Evolutionary conservation across 495 filamentous ascomycete genomes (phyloP).

Genomic region (Aspergillus leporis): DNA sequence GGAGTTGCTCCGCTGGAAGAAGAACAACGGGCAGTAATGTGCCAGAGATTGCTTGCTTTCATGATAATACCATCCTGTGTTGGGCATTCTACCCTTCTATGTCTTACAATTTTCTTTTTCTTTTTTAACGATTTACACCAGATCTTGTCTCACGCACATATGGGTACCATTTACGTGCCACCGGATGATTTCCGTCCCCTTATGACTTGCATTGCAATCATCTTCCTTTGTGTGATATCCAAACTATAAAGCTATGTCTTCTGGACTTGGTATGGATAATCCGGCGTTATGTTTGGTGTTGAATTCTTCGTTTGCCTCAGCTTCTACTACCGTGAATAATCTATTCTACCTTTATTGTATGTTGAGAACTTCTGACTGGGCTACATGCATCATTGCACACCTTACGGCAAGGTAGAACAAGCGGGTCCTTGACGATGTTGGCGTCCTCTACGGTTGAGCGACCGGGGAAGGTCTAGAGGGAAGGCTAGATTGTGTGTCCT

Average conservation of each 20-base stretch:
- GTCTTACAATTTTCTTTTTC: background rate
- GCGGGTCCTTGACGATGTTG: background rate
- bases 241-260: conserved; percentile 17
- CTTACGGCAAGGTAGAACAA: background rate
- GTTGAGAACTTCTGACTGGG: background rate
- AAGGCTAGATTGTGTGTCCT: background rate
- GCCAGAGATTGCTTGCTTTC: conserved; percentile 6
- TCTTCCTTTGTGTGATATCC: conserved; percentile 25
- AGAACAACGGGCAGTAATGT: conserved; percentile 43
- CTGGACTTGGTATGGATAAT: conserved; percentile 33
- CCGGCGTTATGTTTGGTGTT: conserved; percentile 35
- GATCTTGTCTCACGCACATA: conserved; percentile 39
- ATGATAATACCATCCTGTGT: background rate
- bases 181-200: conserved; percentile 27
- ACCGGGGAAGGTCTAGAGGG: background rate
- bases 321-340: conserved; percentile 12
- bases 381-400: background rate
- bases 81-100: background rate
- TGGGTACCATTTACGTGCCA: conserved; percentile 35
- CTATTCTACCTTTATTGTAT: conserved; percentile 1
- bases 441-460: background rate
- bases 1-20: conserved; percentile 75
- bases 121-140: conserved; percentile 24
- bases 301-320: conserved; percentile 16
- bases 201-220: conserved; percentile 28